A percentile compares a stretch with the other conserved stretches of the same genome.
Conservation (phyloP, 129 eudicot genomes). For the Solidago caesia region DNA sequence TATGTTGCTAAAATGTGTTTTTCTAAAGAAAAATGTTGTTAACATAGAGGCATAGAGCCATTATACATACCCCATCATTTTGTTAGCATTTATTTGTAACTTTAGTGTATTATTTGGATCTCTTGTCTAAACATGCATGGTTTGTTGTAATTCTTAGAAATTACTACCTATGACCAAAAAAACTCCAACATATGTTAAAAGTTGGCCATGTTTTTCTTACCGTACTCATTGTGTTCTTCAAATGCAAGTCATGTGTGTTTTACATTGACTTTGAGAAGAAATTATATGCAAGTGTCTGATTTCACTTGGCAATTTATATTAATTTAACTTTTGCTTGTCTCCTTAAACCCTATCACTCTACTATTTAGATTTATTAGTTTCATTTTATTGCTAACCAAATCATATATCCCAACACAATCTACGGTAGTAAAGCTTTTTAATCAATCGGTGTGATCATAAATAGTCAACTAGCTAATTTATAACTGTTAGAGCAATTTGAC, state of each 20-base stretch:
- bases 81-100: no score
- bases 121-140: not conserved
- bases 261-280: conserved; percentile 33
- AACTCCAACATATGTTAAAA: conserved; percentile 21
- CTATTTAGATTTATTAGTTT: conserved; percentile 21
- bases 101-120: no score
- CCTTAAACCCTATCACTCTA: conserved; percentile 36
- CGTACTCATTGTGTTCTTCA: conserved; percentile 41
- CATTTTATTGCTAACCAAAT: conserved; percentile 25
- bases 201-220: conserved; percentile 34
- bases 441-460: not conserved
- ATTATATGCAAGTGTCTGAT: conserved; percentile 32
- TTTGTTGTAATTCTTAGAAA: not conserved
- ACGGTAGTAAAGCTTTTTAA: conserved; percentile 19
- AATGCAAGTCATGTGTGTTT: conserved; percentile 33
- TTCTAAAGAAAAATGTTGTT: no score
- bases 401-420: conserved; percentile 32
- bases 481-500: not conserved
- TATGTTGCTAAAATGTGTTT: no score
- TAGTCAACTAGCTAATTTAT: not conserved
- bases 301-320: conserved; percentile 32
- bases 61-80: no score
- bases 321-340: conserved; percentile 28
- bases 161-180: not conserved
- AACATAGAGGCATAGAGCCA: no score